These are phyloP conservation scores for Dioscorea alata DNA, from an alignment of 106 monocot genomes.

Conservation along the genomic window DNA sequence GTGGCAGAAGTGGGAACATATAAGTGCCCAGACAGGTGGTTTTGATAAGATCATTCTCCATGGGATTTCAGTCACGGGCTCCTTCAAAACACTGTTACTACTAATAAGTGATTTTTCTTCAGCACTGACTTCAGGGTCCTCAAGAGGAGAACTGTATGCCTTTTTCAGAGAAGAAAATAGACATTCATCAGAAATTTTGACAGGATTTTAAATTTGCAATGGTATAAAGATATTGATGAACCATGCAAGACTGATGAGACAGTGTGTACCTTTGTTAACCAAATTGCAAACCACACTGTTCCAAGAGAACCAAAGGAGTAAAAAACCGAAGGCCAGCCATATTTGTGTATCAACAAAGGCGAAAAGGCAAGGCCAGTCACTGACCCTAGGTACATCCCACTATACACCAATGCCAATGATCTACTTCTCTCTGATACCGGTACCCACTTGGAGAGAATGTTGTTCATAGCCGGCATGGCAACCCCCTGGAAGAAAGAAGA, in stretches of 20 bases:
- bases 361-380: constrained; percentile 88
- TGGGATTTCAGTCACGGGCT: constrained; percentile 67
- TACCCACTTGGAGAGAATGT: constrained; percentile 87
- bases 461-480: constrained; percentile 98
- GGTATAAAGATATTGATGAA: not conserved
- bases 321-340: constrained; percentile 91
- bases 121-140: constrained; percentile 64
- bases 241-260: not conserved
- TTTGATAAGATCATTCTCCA: constrained; percentile 78
- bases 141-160: constrained; percentile 84
- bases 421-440: constrained; percentile 88
- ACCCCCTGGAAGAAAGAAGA: constrained; percentile 50
- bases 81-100: constrained; percentile 29
- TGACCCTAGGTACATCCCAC: constrained; percentile 93
- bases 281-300: constrained; percentile 62
- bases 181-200: not conserved
- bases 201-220: not conserved
- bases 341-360: constrained; percentile 67
- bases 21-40: constrained; percentile 93
- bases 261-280: constrained; percentile 58
- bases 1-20: constrained; percentile 81
- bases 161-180: constrained; percentile 14
- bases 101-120: constrained; percentile 60
- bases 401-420: constrained; percentile 81
- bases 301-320: constrained; percentile 91